A percentile compares a stretch with the other conserved stretches of the same genome.
Evolutionary conservation across 2,329 filamentous ascomycete species (phyloP).

Genomic region (Aspergillus glaucus): DNA sequence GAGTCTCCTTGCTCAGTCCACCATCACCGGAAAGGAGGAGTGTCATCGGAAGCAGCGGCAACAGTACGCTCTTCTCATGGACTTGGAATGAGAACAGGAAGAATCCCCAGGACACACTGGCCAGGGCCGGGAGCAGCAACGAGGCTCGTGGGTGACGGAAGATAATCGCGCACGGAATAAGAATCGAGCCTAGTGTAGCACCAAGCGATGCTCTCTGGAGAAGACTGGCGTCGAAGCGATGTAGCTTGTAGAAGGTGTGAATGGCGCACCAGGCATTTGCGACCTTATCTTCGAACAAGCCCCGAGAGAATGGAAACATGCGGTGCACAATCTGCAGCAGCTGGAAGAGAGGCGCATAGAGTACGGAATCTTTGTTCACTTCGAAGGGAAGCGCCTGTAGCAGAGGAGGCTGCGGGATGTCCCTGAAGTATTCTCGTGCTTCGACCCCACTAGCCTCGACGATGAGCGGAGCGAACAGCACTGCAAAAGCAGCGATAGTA

Average conservation of each 20-base stretch:
- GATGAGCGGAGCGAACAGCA: slow-evolving; percentile 70
- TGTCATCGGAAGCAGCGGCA: slow-evolving; percentile 91
- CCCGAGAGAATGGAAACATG: slow-evolving; percentile 94
- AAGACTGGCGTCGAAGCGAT: slow-evolving; percentile 61
- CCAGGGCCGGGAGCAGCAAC: slow-evolving; percentile 71
- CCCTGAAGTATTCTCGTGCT: slow-evolving; percentile 56
- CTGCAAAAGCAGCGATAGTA: slow-evolving; percentile 65
- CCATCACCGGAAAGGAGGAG: slow-evolving; percentile 71
- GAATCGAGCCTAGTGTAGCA: slow-evolving; percentile 68
- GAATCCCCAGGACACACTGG: slow-evolving; percentile 88
- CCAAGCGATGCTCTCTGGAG: slow-evolving; percentile 71
- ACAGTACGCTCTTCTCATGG: slow-evolving; percentile 92
- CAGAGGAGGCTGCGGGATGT: slow-evolving; percentile 58
- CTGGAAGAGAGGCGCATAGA: slow-evolving; percentile 72
- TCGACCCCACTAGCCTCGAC: slow-evolving; percentile 64
- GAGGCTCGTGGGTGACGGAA: slow-evolving; percentile 71
- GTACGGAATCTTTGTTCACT: slow-evolving; percentile 58
- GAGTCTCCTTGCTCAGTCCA: slow-evolving; percentile 67
- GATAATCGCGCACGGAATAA: slow-evolving; percentile 71
- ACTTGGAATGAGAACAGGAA: slow-evolving; percentile 98
- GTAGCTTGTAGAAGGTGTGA: slow-evolving; percentile 83
- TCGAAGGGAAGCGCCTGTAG: slow-evolving; percentile 51
- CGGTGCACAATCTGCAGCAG: slow-evolving; percentile 78
- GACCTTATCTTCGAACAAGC: slow-evolving; percentile 96
- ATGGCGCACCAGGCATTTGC: slow-evolving; percentile 96